A percentile compares a stretch with the other conserved stretches of the same genome.
phyloP scores from a whole-genome alignment of 345 rosid species.

The Dimocarpus longan region DNA sequence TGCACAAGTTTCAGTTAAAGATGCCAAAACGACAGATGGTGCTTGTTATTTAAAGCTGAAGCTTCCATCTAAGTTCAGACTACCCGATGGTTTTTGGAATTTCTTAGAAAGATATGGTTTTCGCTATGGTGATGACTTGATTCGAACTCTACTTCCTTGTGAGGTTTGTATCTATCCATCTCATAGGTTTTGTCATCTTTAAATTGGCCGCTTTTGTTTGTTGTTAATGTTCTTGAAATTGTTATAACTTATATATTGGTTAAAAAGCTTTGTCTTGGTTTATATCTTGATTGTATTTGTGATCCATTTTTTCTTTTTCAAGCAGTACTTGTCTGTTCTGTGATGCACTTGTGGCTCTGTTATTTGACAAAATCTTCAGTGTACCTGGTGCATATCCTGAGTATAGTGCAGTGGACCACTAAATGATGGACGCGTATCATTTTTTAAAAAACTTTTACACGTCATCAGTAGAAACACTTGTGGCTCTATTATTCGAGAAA shows the following conservation, averaged over 20 bases:
- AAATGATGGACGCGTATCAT: too few relatives aligned
- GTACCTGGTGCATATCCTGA: too few relatives aligned
- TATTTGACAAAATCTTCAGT: not conserved
- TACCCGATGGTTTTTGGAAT: constrained; percentile 57
- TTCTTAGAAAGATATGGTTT: constrained; percentile 91
- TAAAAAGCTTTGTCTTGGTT: not conserved
- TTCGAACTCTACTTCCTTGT: constrained; percentile 73
- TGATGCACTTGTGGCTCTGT: not conserved
- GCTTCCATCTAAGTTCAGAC: constrained; percentile 55
- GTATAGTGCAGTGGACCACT: too few relatives aligned
- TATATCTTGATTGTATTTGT: not conserved
- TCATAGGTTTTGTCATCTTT: constrained; percentile 12
- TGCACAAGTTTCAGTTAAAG: constrained; percentile 63
- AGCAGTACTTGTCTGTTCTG: not conserved
- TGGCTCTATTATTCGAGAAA: too few relatives aligned
- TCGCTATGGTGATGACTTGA: constrained; percentile 57
- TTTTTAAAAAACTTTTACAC: too few relatives aligned
- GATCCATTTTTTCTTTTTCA: constrained; percentile 5
- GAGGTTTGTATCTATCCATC: constrained; percentile 65
- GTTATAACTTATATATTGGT: not conserved
- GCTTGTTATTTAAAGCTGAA: constrained; percentile 67
- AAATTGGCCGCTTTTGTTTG: constrained; percentile 4
- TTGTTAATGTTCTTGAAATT: not conserved
- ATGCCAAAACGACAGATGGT: constrained; percentile 58
- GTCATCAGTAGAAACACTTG: too few relatives aligned